phyloP scores from a whole-genome alignment of 306 rosid genomes.

The Lablab purpureus region DNA sequence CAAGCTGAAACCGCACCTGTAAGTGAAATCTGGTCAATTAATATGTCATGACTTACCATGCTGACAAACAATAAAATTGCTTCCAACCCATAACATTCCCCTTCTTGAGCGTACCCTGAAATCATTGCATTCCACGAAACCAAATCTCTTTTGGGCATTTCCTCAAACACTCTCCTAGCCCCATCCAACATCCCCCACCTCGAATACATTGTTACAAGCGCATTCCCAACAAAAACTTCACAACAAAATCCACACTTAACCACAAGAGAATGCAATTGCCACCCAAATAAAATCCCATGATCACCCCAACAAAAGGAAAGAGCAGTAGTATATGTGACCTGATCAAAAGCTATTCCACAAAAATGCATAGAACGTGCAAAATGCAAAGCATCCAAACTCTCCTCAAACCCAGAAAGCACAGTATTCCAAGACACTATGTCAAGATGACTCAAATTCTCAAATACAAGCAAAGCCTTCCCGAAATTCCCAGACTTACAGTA shows the following conservation, averaged over 20 bases:
- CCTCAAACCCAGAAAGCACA: slow-evolving; percentile 73
- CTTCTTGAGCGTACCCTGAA: slow-evolving; percentile 80
- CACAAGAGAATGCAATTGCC: slow-evolving; percentile 71
- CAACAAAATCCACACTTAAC: slow-evolving; percentile 62
- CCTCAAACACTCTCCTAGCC: slow-evolving; percentile 72
- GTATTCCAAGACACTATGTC: slow-evolving; percentile 92
- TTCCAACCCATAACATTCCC: slow-evolving; percentile 67
- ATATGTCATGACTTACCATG: slow-evolving; percentile 73
- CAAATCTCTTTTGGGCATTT: slow-evolving; percentile 67
- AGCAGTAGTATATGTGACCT: slow-evolving; percentile 68
- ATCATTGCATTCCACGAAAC: slow-evolving; percentile 86
- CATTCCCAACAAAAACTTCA: slow-evolving; percentile 83
- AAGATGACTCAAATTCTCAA: slow-evolving; percentile 60
- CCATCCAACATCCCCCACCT: slow-evolving; percentile 64
- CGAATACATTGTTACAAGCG: slow-evolving; percentile 75
- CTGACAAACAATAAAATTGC: slow-evolving; percentile 60
- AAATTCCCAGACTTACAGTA: too few relatives aligned
- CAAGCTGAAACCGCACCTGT: slow-evolving; percentile 85
- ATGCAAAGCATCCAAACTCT: slow-evolving; percentile 63
- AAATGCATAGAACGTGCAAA: slow-evolving; percentile 68
- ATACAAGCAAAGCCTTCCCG: slow-evolving; percentile 62
- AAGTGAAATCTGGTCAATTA: slow-evolving; percentile 74
- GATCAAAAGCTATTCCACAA: slow-evolving; percentile 65
- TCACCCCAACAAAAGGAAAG: slow-evolving; percentile 68
- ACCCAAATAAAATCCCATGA: slow-evolving; percentile 66